A percentile compares a stretch with the other conserved stretches of the same genome.
phyloP scores from a whole-genome alignment of 495 filamentous ascomycete genomes.

The Trichoderma virens region DNA sequence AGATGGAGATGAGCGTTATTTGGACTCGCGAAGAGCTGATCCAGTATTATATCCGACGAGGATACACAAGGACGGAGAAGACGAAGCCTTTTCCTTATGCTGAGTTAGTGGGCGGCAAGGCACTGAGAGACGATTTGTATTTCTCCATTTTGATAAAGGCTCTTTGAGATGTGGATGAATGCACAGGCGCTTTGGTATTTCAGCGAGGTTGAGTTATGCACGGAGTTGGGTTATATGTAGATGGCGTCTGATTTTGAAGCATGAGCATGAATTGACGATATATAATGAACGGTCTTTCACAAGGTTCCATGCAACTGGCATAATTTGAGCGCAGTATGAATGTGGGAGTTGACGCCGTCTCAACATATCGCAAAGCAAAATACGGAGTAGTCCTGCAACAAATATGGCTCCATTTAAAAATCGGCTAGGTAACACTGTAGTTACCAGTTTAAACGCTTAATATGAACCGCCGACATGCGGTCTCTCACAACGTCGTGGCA shows the following conservation, averaged over 20 bases:
- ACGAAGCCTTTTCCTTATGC: constrained; percentile 30
- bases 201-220: too few relatives aligned
- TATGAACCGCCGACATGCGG: not conserved
- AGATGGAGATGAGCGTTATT: constrained; percentile 32
- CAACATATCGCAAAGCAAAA: too few relatives aligned
- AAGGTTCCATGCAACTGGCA: too few relatives aligned
- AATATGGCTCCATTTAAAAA: not conserved
- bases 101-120: constrained; percentile 20
- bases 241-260: not conserved
- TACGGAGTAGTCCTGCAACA: too few relatives aligned
- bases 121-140: constrained; percentile 30
- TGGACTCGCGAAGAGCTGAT: constrained; percentile 32
- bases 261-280: not conserved
- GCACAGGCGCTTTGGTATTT: not conserved
- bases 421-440: too few relatives aligned
- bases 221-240: too few relatives aligned
- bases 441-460: too few relatives aligned
- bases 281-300: too few relatives aligned
- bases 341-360: too few relatives aligned
- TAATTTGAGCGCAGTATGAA: too few relatives aligned
- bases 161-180: constrained; percentile 8
- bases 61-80: constrained; percentile 34
- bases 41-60: constrained; percentile 36
- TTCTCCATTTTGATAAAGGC: constrained; percentile 32
- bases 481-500: not conserved